Evolutionary conservation across 2,329 filamentous ascomycete species (phyloP).

Genomic region (Dothidotthia symphoricarpi): DNA sequence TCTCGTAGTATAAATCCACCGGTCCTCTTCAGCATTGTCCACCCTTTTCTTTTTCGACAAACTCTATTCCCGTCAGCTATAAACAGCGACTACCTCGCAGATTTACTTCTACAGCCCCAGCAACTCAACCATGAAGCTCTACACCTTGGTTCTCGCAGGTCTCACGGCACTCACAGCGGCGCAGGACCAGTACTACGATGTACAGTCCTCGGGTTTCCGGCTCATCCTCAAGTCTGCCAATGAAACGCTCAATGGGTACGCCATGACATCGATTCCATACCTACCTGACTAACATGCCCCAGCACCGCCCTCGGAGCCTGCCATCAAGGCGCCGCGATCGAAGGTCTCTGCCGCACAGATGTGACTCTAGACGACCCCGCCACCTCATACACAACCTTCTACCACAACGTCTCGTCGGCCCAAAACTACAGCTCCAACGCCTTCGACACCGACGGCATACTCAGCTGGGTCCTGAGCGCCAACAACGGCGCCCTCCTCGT

Average conservation of each 20-base stretch:
- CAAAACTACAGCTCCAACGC: conserved; percentile 3
- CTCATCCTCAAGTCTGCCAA: conserved; percentile 22
- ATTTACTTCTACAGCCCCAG: not conserved
- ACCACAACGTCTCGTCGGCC: conserved; percentile 27
- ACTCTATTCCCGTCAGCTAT: too few species aligned
- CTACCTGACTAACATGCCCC: not conserved
- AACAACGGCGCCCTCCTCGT: conserved; percentile 2
- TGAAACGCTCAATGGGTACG: conserved; percentile 16
- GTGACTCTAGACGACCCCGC: conserved; percentile 7
- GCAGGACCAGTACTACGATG: conserved; percentile 9
- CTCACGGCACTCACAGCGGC: conserved; percentile 9
- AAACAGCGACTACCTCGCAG: too few species aligned
- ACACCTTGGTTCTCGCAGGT: conserved; percentile 1
- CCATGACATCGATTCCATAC: not conserved
- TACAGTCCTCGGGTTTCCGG: conserved; percentile 20
- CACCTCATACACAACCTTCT: conserved; percentile 22
- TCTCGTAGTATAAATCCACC: too few species aligned
- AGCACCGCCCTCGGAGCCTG: conserved; percentile 28
- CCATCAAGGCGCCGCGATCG: conserved; percentile 49
- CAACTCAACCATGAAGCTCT: conserved; percentile 7
- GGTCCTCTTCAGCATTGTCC: too few species aligned
- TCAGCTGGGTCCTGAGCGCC: conserved; percentile 13
- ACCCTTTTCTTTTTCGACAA: too few species aligned
- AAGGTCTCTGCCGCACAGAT: conserved; percentile 36
- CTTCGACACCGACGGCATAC: conserved; percentile 11